A percentile compares a stretch with the other conserved stretches of the same genome.
These are phyloP conservation scores for Quercus berberidifolia DNA, from an alignment of 306 rosid genomes.

Conservation along the genomic window DNA sequence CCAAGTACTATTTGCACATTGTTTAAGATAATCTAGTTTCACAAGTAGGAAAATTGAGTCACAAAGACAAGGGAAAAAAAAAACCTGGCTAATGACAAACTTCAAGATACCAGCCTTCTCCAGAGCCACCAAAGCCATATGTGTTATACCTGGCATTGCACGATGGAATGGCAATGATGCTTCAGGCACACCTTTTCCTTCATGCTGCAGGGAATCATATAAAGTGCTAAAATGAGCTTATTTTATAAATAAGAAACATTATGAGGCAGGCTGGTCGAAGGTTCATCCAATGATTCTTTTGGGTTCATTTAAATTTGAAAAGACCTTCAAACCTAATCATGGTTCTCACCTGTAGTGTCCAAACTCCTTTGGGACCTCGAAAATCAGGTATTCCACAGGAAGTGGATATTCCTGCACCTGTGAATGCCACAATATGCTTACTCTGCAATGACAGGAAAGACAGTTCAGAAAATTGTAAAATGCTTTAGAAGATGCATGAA, in stretches of 20 bases:
- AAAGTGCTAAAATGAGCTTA: too few relatives aligned
- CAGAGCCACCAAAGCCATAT: conserved; percentile 83
- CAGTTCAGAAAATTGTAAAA: conserved; percentile 5
- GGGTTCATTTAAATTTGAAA: too few relatives aligned
- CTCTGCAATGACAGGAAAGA: conserved; percentile 52
- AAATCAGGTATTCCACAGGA: conserved; percentile 98
- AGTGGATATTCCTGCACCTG: conserved; percentile 98
- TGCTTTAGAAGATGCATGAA: too few relatives aligned
- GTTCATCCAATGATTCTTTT: too few relatives aligned
- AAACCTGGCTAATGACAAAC: conserved; percentile 87
- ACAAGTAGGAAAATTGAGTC: background rate
- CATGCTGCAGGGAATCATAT: conserved; percentile 59
- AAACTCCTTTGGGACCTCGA: conserved; percentile 97
- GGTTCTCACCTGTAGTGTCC: conserved; percentile 86
- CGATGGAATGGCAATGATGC: conserved; percentile 98
- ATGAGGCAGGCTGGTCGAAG: too few relatives aligned
- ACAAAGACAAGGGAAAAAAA: background rate
- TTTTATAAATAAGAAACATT: too few relatives aligned
- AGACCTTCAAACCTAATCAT: conserved; percentile 7
- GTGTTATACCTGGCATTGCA: conserved; percentile 89
- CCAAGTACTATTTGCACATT: too few relatives aligned
- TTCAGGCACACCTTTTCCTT: conserved; percentile 95
- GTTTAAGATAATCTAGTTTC: background rate
- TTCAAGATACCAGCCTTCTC: conserved; percentile 84
- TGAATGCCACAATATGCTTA: conserved; percentile 96